Evolutionary conservation across 2,329 filamentous ascomycete genomes (phyloP).

Genomic region (Trichoderma cornu-damae): DNA sequence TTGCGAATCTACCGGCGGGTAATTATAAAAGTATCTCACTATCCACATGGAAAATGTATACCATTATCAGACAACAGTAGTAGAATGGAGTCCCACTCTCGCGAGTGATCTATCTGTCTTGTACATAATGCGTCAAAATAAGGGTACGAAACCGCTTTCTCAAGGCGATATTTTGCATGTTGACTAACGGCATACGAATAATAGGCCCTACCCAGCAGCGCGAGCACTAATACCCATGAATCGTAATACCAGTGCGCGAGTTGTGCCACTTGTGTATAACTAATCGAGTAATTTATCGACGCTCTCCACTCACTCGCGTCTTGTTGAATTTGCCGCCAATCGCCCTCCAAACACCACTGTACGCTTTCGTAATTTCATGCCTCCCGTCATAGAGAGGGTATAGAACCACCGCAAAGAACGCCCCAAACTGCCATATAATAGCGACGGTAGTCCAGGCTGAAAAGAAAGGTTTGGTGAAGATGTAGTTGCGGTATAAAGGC

Average conservation of each 20-base stretch:
- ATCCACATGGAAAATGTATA: background rate
- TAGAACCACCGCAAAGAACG: conserved; percentile 11
- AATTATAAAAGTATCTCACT: no score
- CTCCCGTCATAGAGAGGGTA: conserved; percentile 6
- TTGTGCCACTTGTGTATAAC: background rate
- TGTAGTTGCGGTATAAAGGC: conserved; percentile 15
- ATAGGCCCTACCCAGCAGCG: background rate
- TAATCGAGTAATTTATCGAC: background rate
- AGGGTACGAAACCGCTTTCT: background rate
- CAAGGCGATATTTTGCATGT: background rate
- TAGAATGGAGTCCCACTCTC: background rate
- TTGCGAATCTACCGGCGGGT: background rate
- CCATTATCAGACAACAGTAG: background rate
- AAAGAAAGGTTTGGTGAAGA: conserved; percentile 13
- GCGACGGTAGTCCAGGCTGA: conserved; percentile 12
- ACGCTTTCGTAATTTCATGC: conserved; percentile 9
- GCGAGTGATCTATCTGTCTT: background rate
- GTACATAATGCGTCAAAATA: background rate
- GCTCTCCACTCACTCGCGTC: background rate
- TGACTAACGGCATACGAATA: background rate
- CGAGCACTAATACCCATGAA: background rate
- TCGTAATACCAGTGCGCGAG: background rate
- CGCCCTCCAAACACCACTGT: conserved; percentile 2
- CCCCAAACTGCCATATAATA: conserved; percentile 14
- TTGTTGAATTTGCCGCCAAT: background rate